Evolutionary conservation across 176 grass and related monocot genomes (phyloP).

Genomic region (Ensete ventricosum): DNA sequence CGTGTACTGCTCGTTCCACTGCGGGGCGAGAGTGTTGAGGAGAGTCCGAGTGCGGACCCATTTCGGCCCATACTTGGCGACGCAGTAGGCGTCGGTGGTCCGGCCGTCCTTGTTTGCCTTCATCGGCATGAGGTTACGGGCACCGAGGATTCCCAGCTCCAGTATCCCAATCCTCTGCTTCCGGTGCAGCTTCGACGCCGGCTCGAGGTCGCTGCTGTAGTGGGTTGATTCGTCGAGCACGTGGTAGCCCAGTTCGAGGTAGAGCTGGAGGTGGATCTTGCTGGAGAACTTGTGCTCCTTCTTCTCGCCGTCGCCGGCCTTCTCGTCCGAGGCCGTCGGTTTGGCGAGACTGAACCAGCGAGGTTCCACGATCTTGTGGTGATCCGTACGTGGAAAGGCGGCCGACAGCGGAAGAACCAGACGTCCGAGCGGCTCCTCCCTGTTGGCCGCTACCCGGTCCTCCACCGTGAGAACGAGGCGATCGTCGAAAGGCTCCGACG

Average conservation of each 20-base stretch:
- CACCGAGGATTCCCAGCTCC: slow-evolving; percentile 68
- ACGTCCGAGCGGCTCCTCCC: slow-evolving; percentile 39
- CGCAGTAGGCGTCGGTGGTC: slow-evolving; percentile 16
- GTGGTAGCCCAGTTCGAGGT: slow-evolving; percentile 79
- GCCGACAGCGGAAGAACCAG: slow-evolving; percentile 28
- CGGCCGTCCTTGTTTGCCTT: not conserved
- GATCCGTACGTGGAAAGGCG: slow-evolving; percentile 30
- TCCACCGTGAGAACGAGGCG: slow-evolving; percentile 66
- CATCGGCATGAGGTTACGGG: slow-evolving; percentile 20
- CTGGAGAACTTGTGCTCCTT: slow-evolving; percentile 43
- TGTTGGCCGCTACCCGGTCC: slow-evolving; percentile 33
- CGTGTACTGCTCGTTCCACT: slow-evolving; percentile 15
- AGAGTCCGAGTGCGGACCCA: slow-evolving; percentile 13
- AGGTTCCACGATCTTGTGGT: slow-evolving; percentile 28
- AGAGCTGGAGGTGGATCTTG: slow-evolving; percentile 27
- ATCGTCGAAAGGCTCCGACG: slow-evolving; percentile 60
- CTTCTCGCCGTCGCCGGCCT: slow-evolving; percentile 21
- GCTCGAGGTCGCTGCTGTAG: slow-evolving; percentile 68
- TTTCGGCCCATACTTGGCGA: slow-evolving; percentile 5
- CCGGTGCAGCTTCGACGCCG: slow-evolving; percentile 44
- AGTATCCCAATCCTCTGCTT: slow-evolving; percentile 55
- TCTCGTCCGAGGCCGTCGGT: slow-evolving; percentile 24
- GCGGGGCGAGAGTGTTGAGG: slow-evolving; percentile 8
- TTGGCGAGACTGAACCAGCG: slow-evolving; percentile 59
- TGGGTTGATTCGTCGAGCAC: slow-evolving; percentile 78